Evolutionary conservation across 1,284 basidiomycete genomes (phyloP).

Genomic region (Laetiporus sulphureus): DNA sequence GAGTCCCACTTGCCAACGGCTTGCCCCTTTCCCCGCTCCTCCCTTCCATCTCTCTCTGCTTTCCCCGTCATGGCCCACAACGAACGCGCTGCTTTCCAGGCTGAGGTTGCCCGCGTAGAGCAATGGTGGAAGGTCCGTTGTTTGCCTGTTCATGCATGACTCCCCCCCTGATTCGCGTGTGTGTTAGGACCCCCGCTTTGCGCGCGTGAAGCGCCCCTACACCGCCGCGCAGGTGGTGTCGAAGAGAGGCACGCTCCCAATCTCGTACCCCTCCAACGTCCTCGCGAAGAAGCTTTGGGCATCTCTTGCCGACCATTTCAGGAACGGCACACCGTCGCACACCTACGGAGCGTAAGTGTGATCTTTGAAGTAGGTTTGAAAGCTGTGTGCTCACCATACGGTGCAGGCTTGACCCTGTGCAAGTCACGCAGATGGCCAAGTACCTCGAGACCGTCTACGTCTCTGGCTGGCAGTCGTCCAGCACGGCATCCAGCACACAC

Average conservation of each 20-base stretch:
- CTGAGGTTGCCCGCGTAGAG: conserved; percentile 82
- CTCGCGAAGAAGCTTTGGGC: conserved; percentile 87
- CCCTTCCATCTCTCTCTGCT: conserved; percentile 1
- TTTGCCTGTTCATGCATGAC: not conserved
- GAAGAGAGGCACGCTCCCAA: conserved; percentile 86
- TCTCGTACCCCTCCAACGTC: conserved; percentile 82
- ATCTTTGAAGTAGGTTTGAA: not conserved
- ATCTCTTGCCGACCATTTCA: conserved; percentile 62
- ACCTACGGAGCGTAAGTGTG: conserved; percentile 93
- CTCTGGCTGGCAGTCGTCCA: conserved; percentile 95
- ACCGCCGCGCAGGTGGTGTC: conserved; percentile 90
- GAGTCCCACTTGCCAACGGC: conserved; percentile 1
- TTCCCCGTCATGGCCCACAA: conserved; percentile 40
- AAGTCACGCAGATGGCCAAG: conserved; percentile 98
- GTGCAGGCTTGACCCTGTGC: conserved; percentile 88
- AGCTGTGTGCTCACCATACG: conserved; percentile 1
- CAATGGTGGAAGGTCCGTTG: conserved; percentile 84
- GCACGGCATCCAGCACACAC: conserved; percentile 86
- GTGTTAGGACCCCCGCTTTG: conserved; percentile 79
- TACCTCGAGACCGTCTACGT: conserved; percentile 98
- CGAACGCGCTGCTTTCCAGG: conserved; percentile 64
- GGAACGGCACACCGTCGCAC: conserved; percentile 74
- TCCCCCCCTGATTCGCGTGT: conserved; percentile 1
- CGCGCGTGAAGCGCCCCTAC: conserved; percentile 83
- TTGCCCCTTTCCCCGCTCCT: conserved; percentile 4